phyloP scores from a whole-genome alignment of 169 alveolate genomes.

The Plasmodium falciparum region DNA sequence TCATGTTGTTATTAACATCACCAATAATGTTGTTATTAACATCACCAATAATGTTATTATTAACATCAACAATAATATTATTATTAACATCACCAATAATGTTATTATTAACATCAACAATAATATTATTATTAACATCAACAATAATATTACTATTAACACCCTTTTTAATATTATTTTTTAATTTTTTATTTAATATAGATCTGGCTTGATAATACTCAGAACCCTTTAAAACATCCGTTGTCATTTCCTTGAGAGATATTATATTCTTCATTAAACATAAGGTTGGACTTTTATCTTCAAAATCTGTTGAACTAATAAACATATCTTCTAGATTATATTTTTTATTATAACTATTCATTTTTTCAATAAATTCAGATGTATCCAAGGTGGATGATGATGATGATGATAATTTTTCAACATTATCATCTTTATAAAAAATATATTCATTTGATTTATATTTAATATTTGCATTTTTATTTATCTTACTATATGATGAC shows the following conservation, averaged over 20 bases:
- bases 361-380: not conserved
- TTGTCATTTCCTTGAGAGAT: constrained; percentile 80
- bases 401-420: constrained; percentile 3
- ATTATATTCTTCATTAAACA: constrained; percentile 83
- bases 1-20: too few relatives aligned
- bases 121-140: not conserved
- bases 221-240: constrained; percentile 78
- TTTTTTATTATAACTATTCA: constrained; percentile 5
- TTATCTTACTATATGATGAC: not conserved
- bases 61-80: too few relatives aligned
- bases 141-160: too few relatives aligned
- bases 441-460: not conserved
- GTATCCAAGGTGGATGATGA: not conserved
- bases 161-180: not conserved
- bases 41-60: too few relatives aligned
- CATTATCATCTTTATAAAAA: not conserved
- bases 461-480: not conserved
- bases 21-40: too few relatives aligned
- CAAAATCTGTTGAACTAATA: constrained; percentile 82
- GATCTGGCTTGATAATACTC: constrained; percentile 74
- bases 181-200: constrained; percentile 76
- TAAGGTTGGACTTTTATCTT: constrained; percentile 82
- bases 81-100: too few relatives aligned
- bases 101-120: too few relatives aligned
- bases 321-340: constrained; percentile 81